Evolutionary conservation across 169 alveolate species (phyloP).

Genomic region (Babesia bigemina): DNA sequence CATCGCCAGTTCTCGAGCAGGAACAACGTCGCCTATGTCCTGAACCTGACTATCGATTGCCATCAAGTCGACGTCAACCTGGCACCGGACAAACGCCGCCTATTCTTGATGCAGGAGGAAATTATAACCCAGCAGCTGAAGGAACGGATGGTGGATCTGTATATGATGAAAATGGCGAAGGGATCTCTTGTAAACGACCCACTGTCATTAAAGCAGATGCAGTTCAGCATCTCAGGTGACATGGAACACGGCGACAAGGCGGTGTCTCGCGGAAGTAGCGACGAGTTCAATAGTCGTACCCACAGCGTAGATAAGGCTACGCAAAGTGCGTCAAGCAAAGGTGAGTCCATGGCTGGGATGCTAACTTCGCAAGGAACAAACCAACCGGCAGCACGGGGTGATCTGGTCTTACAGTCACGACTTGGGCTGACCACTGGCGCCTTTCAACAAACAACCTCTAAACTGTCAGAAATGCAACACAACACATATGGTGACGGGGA

Average conservation of each 20-base stretch:
- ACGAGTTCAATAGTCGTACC: background rate
- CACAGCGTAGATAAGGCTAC: no score
- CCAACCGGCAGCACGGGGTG: no score
- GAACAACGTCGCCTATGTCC: slow-evolving; percentile 65
- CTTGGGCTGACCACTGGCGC: no score
- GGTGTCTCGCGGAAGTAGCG: background rate
- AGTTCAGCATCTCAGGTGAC: slow-evolving; percentile 3
- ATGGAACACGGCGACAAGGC: background rate
- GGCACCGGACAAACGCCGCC: slow-evolving; percentile 77
- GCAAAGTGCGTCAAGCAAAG: no score
- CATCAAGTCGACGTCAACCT: slow-evolving; percentile 73
- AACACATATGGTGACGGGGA: no score
- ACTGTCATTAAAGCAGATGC: slow-evolving; percentile 18
- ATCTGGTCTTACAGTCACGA: no score
- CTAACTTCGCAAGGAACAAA: no score
- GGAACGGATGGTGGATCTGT: slow-evolving; percentile 16
- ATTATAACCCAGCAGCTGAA: slow-evolving; percentile 46
- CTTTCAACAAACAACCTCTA: no score
- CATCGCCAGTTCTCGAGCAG: slow-evolving; percentile 74
- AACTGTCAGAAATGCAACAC: no score
- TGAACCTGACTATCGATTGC: slow-evolving; percentile 62
- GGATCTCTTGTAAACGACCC: slow-evolving; percentile 16
- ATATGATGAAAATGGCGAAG: slow-evolving; percentile 30
- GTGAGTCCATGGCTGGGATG: no score
- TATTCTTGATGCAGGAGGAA: slow-evolving; percentile 71